phyloP scores from a whole-genome alignment of 1,284 basidiomycete genomes.

The Fomitopsis pinicola region DNA sequence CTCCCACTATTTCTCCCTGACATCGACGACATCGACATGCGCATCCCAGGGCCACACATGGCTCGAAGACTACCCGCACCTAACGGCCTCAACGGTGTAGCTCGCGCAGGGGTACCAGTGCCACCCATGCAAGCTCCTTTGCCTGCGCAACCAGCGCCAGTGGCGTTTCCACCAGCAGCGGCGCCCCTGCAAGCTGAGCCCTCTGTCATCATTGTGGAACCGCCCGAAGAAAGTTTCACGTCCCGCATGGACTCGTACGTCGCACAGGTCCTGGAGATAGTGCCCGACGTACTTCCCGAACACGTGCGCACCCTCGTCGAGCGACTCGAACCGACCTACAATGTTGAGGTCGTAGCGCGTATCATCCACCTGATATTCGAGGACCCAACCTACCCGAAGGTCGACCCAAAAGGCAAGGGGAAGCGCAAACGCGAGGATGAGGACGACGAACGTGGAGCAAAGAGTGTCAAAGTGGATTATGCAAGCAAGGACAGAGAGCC shows the following conservation, averaged over 20 bases:
- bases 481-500: slow-evolving; percentile 36
- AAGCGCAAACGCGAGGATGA: slow-evolving; percentile 44
- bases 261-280: slow-evolving; percentile 56
- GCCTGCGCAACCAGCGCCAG: slow-evolving; percentile 9
- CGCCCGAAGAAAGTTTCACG: neutral
- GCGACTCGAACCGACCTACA: slow-evolving; percentile 28
- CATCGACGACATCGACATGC: neutral
- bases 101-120: neutral
- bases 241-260: slow-evolving; percentile 23
- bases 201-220: neutral
- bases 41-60: neutral
- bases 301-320: slow-evolving; percentile 45
- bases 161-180: neutral
- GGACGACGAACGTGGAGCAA: slow-evolving; percentile 15
- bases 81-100: neutral
- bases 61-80: neutral
- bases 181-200: neutral
- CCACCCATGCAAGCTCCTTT: neutral
- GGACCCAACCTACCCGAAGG: slow-evolving; percentile 55
- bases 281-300: slow-evolving; percentile 60
- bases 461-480: slow-evolving; percentile 46
- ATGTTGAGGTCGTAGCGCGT: slow-evolving; percentile 40
- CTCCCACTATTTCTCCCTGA: neutral
- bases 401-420: slow-evolving; percentile 42
- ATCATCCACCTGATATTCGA: slow-evolving; percentile 62